A percentile compares a stretch with the other conserved stretches of the same genome.
These are phyloP conservation scores for Linanthus parryae DNA, from an alignment of 148 eudicot species.

Conservation along the genomic window DNA sequence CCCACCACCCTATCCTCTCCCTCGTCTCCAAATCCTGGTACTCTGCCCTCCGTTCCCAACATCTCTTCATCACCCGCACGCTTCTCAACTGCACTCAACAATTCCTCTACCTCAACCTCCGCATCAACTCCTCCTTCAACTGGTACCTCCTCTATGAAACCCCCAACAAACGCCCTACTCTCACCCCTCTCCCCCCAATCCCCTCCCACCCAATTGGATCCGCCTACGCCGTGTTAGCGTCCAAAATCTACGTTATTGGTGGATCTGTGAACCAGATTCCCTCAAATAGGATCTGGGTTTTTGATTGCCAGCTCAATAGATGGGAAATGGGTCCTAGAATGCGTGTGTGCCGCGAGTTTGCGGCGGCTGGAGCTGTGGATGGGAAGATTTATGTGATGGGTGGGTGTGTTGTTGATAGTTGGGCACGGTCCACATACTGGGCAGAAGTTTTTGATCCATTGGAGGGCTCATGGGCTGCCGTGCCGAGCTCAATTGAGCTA, in stretches of 20 bases:
- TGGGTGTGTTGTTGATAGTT: constrained; percentile 78
- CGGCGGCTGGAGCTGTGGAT: constrained; percentile 58
- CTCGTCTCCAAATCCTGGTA: constrained; percentile 62
- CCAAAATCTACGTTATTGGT: constrained; percentile 67
- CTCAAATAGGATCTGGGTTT: constrained; percentile 40
- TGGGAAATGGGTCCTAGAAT: constrained; percentile 81
- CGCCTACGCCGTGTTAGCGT: constrained; percentile 34
- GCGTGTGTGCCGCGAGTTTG: constrained; percentile 73
- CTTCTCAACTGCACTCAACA: constrained; percentile 39
- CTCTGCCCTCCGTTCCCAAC: constrained; percentile 42
- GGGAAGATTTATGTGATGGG: constrained; percentile 86
- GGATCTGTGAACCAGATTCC: constrained; percentile 59
- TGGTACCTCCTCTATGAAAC: constrained; percentile 52
- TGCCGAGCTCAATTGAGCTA: constrained; percentile 47
- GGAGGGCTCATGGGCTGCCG: constrained; percentile 39
- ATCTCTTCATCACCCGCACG: constrained; percentile 53
- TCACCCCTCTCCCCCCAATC: constrained; percentile 30
- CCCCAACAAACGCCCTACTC: constrained; percentile 6
- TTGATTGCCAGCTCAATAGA: constrained; percentile 46
- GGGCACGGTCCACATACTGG: constrained; percentile 65
- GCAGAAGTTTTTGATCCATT: constrained; percentile 79
- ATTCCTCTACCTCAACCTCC: constrained; percentile 59
- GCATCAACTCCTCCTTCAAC: constrained; percentile 42
- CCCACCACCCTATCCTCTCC: constrained; percentile 51
- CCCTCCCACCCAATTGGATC: constrained; percentile 58